phyloP scores from a whole-genome alignment of 1,284 basidiomycete genomes.

The Trametes polyzona region DNA sequence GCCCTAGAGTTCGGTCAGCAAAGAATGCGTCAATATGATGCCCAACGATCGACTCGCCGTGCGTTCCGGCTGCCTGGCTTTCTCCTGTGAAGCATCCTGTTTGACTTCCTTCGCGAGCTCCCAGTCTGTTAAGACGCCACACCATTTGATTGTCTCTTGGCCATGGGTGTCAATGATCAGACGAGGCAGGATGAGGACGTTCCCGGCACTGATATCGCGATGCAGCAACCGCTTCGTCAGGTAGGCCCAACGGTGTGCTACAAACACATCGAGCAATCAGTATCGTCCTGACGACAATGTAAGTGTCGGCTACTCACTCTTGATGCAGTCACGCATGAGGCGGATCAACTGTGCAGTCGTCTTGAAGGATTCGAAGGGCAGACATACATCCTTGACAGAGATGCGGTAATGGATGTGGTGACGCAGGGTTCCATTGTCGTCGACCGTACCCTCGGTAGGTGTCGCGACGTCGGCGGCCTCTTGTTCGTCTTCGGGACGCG shows the following conservation, averaged over 20 bases:
- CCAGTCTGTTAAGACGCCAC: constrained; percentile 15
- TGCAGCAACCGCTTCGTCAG: not conserved
- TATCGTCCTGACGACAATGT: too few species aligned
- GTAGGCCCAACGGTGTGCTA: constrained; percentile 1
- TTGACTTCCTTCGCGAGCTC: constrained; percentile 4
- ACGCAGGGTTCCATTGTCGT: too few species aligned
- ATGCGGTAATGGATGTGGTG: constrained; percentile 6
- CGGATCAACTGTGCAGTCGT: not conserved
- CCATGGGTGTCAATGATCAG: not conserved
- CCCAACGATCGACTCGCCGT: not conserved
- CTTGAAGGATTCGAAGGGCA: not conserved
- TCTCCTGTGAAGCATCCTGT: not conserved
- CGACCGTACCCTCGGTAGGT: too few species aligned
- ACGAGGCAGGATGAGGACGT: constrained; percentile 13
- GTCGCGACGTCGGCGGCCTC: too few species aligned
- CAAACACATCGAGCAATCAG: too few species aligned
- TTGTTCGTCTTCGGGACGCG: too few species aligned
- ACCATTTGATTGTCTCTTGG: not conserved
- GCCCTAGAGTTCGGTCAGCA: not conserved
- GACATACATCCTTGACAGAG: constrained; percentile 9
- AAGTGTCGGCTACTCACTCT: constrained; percentile 1
- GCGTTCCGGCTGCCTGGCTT: not conserved
- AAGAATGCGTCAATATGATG: not conserved
- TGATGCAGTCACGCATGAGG: not conserved
- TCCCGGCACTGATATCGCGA: constrained; percentile 18